Evolutionary conservation across 2,329 filamentous ascomycete genomes (phyloP).

Genomic region (Aspergillus amoenus): DNA sequence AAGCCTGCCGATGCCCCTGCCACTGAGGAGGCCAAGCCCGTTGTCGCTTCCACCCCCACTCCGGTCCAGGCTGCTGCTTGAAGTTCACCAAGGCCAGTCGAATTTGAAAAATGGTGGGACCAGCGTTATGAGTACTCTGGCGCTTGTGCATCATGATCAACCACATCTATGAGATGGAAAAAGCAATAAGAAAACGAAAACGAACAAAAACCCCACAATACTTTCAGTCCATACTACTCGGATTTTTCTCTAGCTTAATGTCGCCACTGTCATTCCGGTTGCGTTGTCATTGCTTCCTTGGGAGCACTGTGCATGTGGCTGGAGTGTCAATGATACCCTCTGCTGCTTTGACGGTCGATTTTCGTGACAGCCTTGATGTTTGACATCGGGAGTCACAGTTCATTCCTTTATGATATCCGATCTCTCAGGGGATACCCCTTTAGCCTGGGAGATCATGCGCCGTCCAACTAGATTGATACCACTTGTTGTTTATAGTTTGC

Average conservation of each 20-base stretch:
- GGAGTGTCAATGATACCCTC: slow-evolving; percentile 34
- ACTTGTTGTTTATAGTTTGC: slow-evolving; percentile 33
- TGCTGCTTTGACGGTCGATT: slow-evolving; percentile 29
- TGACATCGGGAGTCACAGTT: slow-evolving; percentile 21
- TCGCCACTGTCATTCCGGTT: slow-evolving; percentile 28
- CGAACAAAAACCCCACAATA: slow-evolving; percentile 2
- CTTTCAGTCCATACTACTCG: slow-evolving; percentile 5
- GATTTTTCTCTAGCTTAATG: slow-evolving; percentile 12
- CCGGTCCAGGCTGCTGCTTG: slow-evolving; percentile 46
- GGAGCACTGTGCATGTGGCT: slow-evolving; percentile 9
- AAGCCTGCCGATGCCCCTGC: slow-evolving; percentile 27
- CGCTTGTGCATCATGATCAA: slow-evolving; percentile 24
- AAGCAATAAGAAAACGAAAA: slow-evolving; percentile 13
- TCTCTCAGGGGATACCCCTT: slow-evolving; percentile 30
- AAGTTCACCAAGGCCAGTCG: slow-evolving; percentile 35
- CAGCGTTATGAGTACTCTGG: slow-evolving; percentile 30
- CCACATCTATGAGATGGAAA: slow-evolving; percentile 9
- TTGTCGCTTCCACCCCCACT: slow-evolving; percentile 31
- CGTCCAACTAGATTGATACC: slow-evolving; percentile 39
- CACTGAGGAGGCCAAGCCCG: slow-evolving; percentile 35
- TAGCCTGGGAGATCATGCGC: slow-evolving; percentile 26
- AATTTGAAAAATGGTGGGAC: slow-evolving; percentile 46
- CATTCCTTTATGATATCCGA: slow-evolving; percentile 37
- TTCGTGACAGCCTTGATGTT: slow-evolving; percentile 20
- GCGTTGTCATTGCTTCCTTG: slow-evolving; percentile 13